Evolutionary conservation across 1,139 yeast species (phyloP), one percentile per base, ranked within the genome.

Genomic region (Sugiyamaella xylanicola): DNA sequence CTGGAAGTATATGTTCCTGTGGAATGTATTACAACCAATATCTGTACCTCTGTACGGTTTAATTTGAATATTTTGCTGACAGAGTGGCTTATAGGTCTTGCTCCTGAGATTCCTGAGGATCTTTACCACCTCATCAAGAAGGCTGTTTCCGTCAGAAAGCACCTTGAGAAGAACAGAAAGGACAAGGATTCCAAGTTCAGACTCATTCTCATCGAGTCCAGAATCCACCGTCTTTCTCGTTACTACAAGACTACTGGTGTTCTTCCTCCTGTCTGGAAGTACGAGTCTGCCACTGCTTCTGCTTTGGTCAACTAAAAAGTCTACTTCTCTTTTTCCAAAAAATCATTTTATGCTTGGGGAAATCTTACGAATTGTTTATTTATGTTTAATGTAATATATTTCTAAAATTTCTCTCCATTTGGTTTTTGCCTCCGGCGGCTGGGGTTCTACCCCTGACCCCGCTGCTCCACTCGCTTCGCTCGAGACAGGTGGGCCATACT

Each of bases 161-260:
- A 93, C 83, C 88, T 93, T 79, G 99, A 95, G 84, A 90, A 95
- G 83, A 93, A 93, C 97, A 91, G 99, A 88, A 95, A 93, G 86
- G 99, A 93, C 84, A 92, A 93, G 87, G 99, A 93, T 83, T 93
- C 99, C 73, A 93, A 93, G 84, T 93, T 95, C 96, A 91, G 99
- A 87, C 90, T 93, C 77, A 93, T 93, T 93, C 87, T 93, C 81
- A 91, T 95, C 78, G 99, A 93, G 84, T 92, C 98, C 67, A 91
- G 99, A 90, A 93, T 93, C 84, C 99, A 93, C 96, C 93, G 99
- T 87, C 89, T 93, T 79, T 96, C 99, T 72, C 90, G 99, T 86
- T 93, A 93, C 95, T 93, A 93, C 96, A 92, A 97, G 90, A 89
- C 97, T 73, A 96, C 90, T 73, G 84, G 96, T 76, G 98, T 93